Evolutionary conservation across 768 basidiomycete species (phyloP).

Genomic region (Heimioporus sp.): DNA sequence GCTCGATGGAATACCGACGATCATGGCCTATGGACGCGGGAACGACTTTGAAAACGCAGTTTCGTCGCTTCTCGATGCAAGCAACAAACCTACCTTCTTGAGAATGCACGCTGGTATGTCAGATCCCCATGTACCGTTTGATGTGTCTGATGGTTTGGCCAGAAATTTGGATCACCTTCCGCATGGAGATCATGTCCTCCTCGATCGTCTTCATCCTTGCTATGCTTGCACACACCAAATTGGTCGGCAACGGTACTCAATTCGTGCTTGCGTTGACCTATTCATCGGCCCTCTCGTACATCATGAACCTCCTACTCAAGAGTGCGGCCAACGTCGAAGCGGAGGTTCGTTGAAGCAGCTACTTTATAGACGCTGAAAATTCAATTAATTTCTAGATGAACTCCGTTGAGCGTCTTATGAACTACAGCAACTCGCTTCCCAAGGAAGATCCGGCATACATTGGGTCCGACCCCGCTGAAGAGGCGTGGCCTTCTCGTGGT

Average conservation of each 20-base stretch:
- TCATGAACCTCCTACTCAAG: constrained; percentile 27
- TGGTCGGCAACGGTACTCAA: constrained; percentile 22
- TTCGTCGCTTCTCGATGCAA: constrained; percentile 20
- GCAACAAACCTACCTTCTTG: constrained; percentile 29
- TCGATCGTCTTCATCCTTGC: constrained; percentile 22
- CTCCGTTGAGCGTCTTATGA: constrained; percentile 28
- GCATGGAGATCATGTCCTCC: constrained; percentile 30
- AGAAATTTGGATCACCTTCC: constrained; percentile 33
- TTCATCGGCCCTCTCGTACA: constrained; percentile 23
- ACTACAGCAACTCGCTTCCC: constrained; percentile 23
- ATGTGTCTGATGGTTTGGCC: not conserved
- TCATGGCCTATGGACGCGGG: constrained; percentile 45
- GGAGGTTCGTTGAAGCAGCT: constrained; percentile 13
- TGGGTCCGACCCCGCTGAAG: constrained; percentile 21
- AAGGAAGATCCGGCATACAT: constrained; percentile 21
- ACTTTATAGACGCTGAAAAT: not conserved
- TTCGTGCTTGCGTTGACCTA: constrained; percentile 30
- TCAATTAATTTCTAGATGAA: constrained; percentile 20
- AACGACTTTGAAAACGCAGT: constrained; percentile 24
- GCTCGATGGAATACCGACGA: constrained; percentile 44
- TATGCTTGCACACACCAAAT: constrained; percentile 26
- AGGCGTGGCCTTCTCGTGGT: constrained; percentile 39
- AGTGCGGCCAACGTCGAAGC: constrained; percentile 27
- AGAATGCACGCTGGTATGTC: constrained; percentile 25
- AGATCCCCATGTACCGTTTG: not conserved